Evolutionary conservation across 2,329 filamentous ascomycete genomes (phyloP), one percentile per base, ranked within the genome.

Genomic region (Aspergillus pseudoglaucus): DNA sequence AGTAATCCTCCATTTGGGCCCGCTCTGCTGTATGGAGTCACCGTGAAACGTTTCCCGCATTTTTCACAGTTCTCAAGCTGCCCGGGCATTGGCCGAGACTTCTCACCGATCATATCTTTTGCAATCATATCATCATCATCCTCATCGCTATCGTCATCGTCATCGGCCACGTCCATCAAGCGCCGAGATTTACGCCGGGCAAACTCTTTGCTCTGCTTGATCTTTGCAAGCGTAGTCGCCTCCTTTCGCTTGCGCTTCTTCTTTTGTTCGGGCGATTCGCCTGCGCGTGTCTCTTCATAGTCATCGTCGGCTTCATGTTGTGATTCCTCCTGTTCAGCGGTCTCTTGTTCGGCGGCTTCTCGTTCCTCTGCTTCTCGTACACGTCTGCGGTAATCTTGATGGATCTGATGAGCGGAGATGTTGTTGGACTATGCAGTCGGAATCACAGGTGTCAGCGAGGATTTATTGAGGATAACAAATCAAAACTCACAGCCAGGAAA

Each of bases 1-100:
- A 96, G 75, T n/a, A 97, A 74, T 14, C 89, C 89, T 3, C 90
- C 90, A n/a, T 85, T 77, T 0, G 88, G 86, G 0, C 87, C 89
- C 23, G 84, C 80, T 55, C 89, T 85, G 53, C 86, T 90, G 70
- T 96, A 96, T 0, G 88, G 80, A 0, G 91, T 96, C 40, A 97
- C 90, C 0, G 89, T 95, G 62, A 97, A 97, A 33, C 90, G 83
- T 53, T 93, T 95, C 39, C 79, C 77, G 66, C 91, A 97, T 3
- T 84, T 72, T 53, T 87, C 89, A 63, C 91, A 97, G 56, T 95
- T 90, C 53, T 87, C 89, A 61, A 91, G 81, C 66, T 97, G 91
- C 2, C 88, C 90, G 1, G 89, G 87, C n/a, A 84, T 65, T 1
- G 84, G 83, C 22, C 63, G 64, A 18, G 64, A 58, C 57, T 81